phyloP scores from a whole-genome alignment of 768 basidiomycete genomes.

The Kwoniella heveanensis region DNA sequence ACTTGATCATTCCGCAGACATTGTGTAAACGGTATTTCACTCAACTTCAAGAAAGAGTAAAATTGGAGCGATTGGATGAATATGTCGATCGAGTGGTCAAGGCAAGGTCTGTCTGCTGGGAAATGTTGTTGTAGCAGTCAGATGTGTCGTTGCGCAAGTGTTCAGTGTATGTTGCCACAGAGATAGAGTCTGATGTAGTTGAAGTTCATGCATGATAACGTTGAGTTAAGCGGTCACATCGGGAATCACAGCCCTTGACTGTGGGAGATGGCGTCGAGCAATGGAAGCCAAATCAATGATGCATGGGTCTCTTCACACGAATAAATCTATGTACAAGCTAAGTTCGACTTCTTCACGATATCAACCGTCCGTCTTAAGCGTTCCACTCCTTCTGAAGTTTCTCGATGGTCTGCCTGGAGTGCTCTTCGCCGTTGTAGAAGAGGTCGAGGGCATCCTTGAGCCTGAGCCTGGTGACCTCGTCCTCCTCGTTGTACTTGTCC shows the following conservation, averaged over 20 bases:
- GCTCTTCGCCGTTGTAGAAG: constrained; percentile 28
- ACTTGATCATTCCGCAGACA: constrained; percentile 31
- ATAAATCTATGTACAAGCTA: neutral
- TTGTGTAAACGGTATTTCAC: constrained; percentile 76
- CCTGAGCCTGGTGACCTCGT: constrained; percentile 33
- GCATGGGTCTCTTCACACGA: constrained; percentile 1
- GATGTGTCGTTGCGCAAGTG: neutral
- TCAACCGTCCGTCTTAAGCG: constrained; percentile 6
- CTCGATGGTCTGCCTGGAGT: constrained; percentile 27
- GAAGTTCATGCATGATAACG: neutral
- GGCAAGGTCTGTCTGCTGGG: too few species aligned
- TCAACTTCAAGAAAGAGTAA: constrained; percentile 68
- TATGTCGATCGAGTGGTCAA: neutral
- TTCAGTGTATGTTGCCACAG: neutral
- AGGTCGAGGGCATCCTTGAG: constrained; percentile 39
- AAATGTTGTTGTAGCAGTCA: constrained; percentile 8
- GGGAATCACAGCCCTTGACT: too few species aligned
- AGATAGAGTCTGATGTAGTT: neutral
- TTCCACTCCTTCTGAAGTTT: constrained; percentile 27
- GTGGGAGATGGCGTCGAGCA: too few species aligned
- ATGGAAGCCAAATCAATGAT: neutral
- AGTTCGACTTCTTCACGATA: too few species aligned
- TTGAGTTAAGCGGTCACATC: neutral
- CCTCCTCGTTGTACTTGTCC: constrained; percentile 44
- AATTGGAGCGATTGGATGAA: neutral